Percentiles rank a stretch among this genome's conserved stretches.
phyloP scores from a whole-genome alignment of 371 early-diverging fungal species.

The Scutellospora calospora region DNA sequence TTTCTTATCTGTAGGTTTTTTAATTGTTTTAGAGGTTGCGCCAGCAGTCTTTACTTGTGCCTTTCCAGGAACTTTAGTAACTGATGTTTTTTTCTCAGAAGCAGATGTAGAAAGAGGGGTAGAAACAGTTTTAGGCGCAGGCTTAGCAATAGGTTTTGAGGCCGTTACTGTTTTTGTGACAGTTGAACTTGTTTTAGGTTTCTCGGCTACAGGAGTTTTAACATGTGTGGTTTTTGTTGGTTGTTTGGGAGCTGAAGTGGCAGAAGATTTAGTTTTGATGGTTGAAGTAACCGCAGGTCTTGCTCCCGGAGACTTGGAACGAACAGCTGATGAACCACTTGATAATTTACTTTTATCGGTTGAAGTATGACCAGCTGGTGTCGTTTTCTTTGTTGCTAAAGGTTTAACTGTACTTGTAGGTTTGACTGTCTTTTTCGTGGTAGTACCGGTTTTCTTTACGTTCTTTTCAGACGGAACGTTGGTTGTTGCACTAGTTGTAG shows the following conservation, averaged over 20 bases:
- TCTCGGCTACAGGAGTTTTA: not conserved
- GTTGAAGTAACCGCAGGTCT: not conserved
- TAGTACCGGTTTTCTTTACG: not conserved
- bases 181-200: not conserved
- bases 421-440: not conserved
- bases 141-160: not conserved
- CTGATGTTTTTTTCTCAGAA: not conserved
- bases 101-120: not conserved
- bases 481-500: not conserved
- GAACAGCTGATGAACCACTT: not conserved
- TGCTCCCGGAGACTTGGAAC: not conserved
- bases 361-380: not conserved
- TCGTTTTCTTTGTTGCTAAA: not conserved
- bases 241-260: not conserved
- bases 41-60: no score
- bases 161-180: not conserved
- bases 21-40: not conserved
- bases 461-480: not conserved
- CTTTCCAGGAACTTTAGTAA: not conserved
- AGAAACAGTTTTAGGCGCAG: not conserved
- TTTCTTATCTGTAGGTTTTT: not conserved
- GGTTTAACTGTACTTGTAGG: not conserved
- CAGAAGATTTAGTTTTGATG: not conserved
- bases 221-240: not conserved
- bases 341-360: conserved; percentile 1